Evolutionary conservation across 108 stramenopile species (phyloP).

Genomic region (Pseudonitzschia delicatissima): DNA sequence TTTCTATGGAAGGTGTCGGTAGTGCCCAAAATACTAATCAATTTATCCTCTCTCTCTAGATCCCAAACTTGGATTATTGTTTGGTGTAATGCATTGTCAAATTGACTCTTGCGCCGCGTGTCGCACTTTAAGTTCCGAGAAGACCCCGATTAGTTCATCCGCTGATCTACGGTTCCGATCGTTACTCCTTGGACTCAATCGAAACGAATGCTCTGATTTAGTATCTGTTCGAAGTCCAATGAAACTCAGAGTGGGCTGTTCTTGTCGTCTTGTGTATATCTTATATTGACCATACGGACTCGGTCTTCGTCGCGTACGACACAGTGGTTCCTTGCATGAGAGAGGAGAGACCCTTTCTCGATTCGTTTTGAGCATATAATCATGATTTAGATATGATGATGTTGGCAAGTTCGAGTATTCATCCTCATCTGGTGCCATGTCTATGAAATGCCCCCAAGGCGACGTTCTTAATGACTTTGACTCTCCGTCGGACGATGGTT

Average conservation of each 20-base stretch:
- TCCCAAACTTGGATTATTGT: no score
- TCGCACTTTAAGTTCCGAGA: not conserved
- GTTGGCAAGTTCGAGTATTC: not conserved
- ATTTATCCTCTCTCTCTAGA: no score
- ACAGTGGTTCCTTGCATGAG: not conserved
- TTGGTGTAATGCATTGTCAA: no score
- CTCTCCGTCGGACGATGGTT: not conserved
- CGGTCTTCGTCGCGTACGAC: not conserved
- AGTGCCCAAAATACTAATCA: no score
- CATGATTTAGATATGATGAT: not conserved
- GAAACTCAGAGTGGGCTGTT: not conserved
- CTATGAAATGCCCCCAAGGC: constrained; percentile 33
- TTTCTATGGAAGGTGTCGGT: no score
- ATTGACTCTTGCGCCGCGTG: not conserved
- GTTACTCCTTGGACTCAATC: not conserved
- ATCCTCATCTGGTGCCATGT: constrained; percentile 18
- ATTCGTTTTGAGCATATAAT: not conserved
- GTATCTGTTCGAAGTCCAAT: not conserved
- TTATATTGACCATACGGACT: constrained; percentile 7
- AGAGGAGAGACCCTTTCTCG: not conserved
- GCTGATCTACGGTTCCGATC: not conserved
- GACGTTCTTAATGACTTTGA: not conserved
- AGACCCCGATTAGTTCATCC: not conserved
- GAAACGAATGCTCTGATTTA: not conserved
- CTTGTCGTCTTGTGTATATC: not conserved